Percentiles rank a stretch among this genome's conserved stretches.
Evolutionary conservation across 2,329 filamentous ascomycete species (phyloP).

Genomic region (Tolypocladium pustulatum): DNA sequence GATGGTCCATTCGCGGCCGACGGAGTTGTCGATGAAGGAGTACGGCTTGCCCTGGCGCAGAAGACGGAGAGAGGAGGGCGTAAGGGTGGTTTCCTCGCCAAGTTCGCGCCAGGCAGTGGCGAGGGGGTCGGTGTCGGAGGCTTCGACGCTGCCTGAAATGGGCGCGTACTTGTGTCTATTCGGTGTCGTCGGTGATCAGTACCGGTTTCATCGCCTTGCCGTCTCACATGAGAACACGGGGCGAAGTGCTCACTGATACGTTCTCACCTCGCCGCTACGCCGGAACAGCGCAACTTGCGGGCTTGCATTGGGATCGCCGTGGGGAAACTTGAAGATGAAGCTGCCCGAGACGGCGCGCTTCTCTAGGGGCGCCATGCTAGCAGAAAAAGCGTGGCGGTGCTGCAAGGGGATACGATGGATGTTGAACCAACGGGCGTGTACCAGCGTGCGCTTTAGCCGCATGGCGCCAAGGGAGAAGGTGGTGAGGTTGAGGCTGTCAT

Average conservation of each 20-base stretch:
- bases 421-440: not conserved
- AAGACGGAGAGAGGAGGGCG: conserved; percentile 31
- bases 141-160: conserved; percentile 51
- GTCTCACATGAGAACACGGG: not conserved
- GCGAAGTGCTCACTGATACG: conserved; percentile 41
- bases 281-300: conserved; percentile 50
- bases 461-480: not conserved
- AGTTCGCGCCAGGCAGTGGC: conserved; percentile 53
- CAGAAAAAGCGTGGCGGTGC: not conserved
- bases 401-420: not conserved
- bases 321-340: conserved; percentile 38
- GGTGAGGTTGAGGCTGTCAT: not conserved
- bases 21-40: conserved; percentile 39
- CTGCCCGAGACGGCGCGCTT: conserved; percentile 33
- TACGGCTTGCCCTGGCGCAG: conserved; percentile 49
- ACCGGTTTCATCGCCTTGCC: not conserved
- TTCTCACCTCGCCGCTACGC: conserved; percentile 46
- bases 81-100: conserved; percentile 49
- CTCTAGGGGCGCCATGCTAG: conserved; percentile 5
- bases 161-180: conserved; percentile 47
- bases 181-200: too few relatives aligned
- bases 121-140: conserved; percentile 38
- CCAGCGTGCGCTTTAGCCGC: not conserved
- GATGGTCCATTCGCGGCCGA: conserved; percentile 50
- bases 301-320: conserved; percentile 20